Conservation (phyloP, 345 rosid genomes). For the Ailanthus altissimus region DNA sequence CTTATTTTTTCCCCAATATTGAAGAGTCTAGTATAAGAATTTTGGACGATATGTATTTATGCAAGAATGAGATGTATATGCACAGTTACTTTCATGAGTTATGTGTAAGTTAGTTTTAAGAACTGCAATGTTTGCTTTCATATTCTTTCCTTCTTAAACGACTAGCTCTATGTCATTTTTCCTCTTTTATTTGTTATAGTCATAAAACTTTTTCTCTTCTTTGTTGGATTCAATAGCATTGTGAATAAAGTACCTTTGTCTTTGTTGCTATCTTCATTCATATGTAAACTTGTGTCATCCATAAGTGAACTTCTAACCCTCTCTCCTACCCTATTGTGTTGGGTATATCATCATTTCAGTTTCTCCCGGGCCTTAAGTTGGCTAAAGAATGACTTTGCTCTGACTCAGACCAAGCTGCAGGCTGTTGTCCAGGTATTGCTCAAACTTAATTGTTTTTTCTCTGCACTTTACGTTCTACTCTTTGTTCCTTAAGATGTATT, state of each 20-base stretch:
- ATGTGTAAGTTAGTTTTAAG: background rate
- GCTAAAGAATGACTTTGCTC: conserved; percentile 38
- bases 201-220: background rate
- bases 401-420: conserved; percentile 37
- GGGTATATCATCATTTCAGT: conserved; percentile 26
- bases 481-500: background rate
- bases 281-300: background rate
- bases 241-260: background rate
- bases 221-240: background rate
- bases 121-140: background rate
- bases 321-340: background rate
- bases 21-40: background rate
- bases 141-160: background rate
- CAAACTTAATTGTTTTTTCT: background rate
- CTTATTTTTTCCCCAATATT: too few relatives aligned
- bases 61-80: background rate
- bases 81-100: background rate
- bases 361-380: conserved; percentile 33
- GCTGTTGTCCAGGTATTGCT: conserved; percentile 37
- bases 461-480: background rate
- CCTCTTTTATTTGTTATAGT: background rate
- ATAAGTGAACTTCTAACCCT: background rate
- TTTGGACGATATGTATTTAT: background rate
- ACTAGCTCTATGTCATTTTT: background rate
- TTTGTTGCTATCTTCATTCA: background rate